Evolutionary conservation across 352 stramenopile species (phyloP), one percentile per base, ranked within the genome.

Genomic region (Pythium grandisporangium): DNA sequence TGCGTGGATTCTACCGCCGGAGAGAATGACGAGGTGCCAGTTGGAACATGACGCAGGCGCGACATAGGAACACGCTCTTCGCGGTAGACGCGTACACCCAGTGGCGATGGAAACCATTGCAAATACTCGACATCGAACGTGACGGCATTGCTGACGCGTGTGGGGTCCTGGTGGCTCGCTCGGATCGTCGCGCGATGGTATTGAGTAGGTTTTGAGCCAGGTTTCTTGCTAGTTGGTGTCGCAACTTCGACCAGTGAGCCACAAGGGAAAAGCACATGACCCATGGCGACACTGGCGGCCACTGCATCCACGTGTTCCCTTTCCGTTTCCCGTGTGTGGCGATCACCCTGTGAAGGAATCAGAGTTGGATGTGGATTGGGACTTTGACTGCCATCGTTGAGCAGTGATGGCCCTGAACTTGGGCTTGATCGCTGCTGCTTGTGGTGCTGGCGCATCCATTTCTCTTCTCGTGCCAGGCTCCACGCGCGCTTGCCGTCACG

Each of bases 401-500:
- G n/a, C n/a, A n/a, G n/a, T n/a, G n/a, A n/a, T n/a, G n/a, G n/a
- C n/a, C n/a, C n/a, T n/a, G n/a, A n/a, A n/a, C 2, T 37, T 11
- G 32, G 5, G 13, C 16, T 19, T 38, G 5, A 30, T 17, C 21
- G 29, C 17, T n/a, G 4, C 14, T 22, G 10, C 19, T 26, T 32
- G 54, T 59, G 8, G 10, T 46, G 37, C 17, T 55, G 40, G 6
- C 33, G 42, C 12, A 42, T 36, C 48, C 58, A 61, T 17, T 47
- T 48, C 17, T 63, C 42, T 35, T 85, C 69, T 5, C 54, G 58
- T 2, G 57, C 60, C 11, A 79, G 34, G 51, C 64, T 85, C 72
- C 72, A 85, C 6, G 66, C 72, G 17, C 72, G 66, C 16, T 65
- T 55, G 3, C 72, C 69, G 36, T 85, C 65, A 4, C 70, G 63